Conservation (phyloP, 495 filamentous ascomycete species). For the Penicillium ochrochloron region DNA sequence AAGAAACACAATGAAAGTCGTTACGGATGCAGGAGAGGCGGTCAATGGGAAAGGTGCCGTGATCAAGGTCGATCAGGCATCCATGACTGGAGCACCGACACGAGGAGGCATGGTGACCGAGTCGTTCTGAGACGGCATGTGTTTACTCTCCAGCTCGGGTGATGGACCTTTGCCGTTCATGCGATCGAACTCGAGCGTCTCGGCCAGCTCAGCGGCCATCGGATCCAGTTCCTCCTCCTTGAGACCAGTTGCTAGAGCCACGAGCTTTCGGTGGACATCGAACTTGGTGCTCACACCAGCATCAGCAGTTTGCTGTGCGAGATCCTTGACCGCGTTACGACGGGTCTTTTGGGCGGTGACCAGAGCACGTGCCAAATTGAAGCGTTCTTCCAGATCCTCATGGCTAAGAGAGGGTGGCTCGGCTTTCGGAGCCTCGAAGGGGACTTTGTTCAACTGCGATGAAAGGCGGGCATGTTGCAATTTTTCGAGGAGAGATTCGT, state of each 20-base stretch:
- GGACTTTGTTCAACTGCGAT: conserved; percentile 28
- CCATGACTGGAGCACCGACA: conserved; percentile 43
- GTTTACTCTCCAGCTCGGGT: conserved; percentile 33
- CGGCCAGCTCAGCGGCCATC: conserved; percentile 52
- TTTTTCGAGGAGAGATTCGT: conserved; percentile 52
- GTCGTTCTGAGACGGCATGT: conserved; percentile 30
- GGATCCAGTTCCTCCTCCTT: conserved; percentile 56
- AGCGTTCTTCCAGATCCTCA: conserved; percentile 36
- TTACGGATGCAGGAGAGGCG: conserved; percentile 27
- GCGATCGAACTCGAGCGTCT: conserved; percentile 53
- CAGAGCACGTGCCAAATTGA: conserved; percentile 43
- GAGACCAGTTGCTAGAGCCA: conserved; percentile 54
- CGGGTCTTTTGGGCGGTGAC: conserved; percentile 46
- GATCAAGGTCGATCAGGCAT: conserved; percentile 32
- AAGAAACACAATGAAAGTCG: conserved; percentile 40
- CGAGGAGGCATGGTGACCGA: conserved; percentile 32
- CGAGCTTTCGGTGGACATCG: conserved; percentile 56
- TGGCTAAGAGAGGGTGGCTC: conserved; percentile 28
- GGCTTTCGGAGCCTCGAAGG: conserved; percentile 17
- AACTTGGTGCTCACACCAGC: conserved; percentile 56
- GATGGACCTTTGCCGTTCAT: conserved; percentile 46
- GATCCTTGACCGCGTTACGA: conserved; percentile 45
- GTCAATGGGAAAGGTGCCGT: neutral
- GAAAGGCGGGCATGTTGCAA: conserved; percentile 38
- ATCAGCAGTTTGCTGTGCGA: conserved; percentile 53